Evolutionary conservation across 495 filamentous ascomycete genomes (phyloP), one percentile per base, ranked within the genome.

Genomic region (Apodospora peruviana): DNA sequence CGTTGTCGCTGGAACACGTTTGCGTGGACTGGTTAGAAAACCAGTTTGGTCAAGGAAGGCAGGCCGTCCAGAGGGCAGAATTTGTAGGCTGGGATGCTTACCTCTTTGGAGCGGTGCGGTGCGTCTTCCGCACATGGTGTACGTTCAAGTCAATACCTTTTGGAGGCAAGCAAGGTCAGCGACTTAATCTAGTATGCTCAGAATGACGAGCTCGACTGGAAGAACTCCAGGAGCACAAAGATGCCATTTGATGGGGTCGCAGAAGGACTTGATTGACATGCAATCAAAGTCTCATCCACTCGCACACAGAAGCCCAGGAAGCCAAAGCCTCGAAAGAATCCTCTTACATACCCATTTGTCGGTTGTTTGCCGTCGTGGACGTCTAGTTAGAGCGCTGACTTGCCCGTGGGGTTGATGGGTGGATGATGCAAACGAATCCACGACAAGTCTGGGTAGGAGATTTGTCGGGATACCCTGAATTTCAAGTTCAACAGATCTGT

Each of bases 91-190:
- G n/a, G 42, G 2, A 34, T 16, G 35, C 42, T 20, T 34, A 44
- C 42, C 42, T 44, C 71, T 97, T 96, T 53, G 93, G 86, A 50
- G 91, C 91, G 82, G 88, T 90, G 74, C 90, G 87, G 76, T 93
- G 89, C 65, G 79, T 87, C 77, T 69, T 78, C 68, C 86, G 83
- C 75, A 87, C 85, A 80, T 94, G 90, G 79, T 94, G 88, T 69
- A 74, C 85, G 62, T 79, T 73, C 56, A 84, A 71, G 79, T 84
- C 80, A 74, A 84, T 84, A 81, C 80, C 78, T 77, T 48, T 56
- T 51, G 50, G 32, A 66, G 65, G 67, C n/a, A 66, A 62, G 55
- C 63, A 65, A 64, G 54, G 70, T 79, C 74, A 80, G 76, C 74
- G 71, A 73, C 65, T 69, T 61, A 56, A 62, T 68, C 70, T 71